Evolutionary conservation across 441 rosid genomes (phyloP).

Genomic region (Macaranga tanarius): DNA sequence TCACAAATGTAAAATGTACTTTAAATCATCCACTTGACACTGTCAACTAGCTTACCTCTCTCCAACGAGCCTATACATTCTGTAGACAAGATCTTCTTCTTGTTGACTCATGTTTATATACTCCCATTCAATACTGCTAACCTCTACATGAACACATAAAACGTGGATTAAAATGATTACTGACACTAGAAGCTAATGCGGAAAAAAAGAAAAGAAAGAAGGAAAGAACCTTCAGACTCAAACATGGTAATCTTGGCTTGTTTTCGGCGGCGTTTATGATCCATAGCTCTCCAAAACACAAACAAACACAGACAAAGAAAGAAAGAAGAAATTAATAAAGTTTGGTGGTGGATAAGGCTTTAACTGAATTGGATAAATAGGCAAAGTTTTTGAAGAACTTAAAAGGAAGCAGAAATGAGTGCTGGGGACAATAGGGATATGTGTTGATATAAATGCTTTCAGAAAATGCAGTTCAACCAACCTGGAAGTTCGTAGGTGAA

Average conservation of each 20-base stretch:
- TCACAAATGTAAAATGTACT: background rate
- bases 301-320: background rate
- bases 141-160: slow-evolving; percentile 43
- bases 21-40: background rate
- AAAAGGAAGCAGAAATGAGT: background rate
- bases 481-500: background rate
- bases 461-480: background rate
- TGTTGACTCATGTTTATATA: slow-evolving; percentile 60
- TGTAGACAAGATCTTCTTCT: slow-evolving; percentile 75
- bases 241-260: slow-evolving; percentile 11
- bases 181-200: background rate
- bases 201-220: background rate
- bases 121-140: slow-evolving; percentile 70
- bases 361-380: no score
- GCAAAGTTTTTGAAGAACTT: background rate
- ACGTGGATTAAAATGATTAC: background rate
- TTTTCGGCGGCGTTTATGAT: background rate
- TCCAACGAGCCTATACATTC: slow-evolving; percentile 77
- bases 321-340: background rate
- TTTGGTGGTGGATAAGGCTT: background rate
- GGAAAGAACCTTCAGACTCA: slow-evolving; percentile 46
- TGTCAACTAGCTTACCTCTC: slow-evolving; percentile 41
- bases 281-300: background rate
- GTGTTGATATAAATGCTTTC: background rate
- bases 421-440: background rate